A percentile compares a stretch with the other conserved stretches of the same genome.
phyloP scores from a whole-genome alignment of 2,329 filamentous ascomycete genomes.

The Hymenoscyphus fraxineus region DNA sequence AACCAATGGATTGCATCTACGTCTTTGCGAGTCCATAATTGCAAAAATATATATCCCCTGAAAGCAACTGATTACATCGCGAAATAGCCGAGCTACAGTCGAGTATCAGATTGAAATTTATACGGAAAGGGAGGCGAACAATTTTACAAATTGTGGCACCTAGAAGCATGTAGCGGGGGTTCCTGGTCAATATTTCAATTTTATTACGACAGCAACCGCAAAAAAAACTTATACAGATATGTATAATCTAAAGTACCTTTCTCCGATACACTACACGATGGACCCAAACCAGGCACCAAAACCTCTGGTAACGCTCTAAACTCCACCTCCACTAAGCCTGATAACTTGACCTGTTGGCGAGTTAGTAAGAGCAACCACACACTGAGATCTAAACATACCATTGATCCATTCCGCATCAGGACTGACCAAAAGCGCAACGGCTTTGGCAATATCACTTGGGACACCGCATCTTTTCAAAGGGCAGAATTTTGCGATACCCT shows the following conservation, averaged over 20 bases:
- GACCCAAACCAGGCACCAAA: not conserved
- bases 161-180: too few relatives aligned
- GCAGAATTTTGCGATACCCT: constrained; percentile 48
- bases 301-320: not conserved
- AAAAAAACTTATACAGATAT: too few relatives aligned
- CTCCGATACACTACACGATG: not conserved
- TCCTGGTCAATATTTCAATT: too few relatives aligned
- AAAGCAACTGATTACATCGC: too few relatives aligned
- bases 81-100: too few relatives aligned
- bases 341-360: constrained; percentile 25
- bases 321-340: constrained; percentile 25
- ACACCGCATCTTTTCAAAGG: constrained; percentile 57
- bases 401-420: constrained; percentile 63
- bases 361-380: constrained; percentile 5
- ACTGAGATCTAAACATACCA: constrained; percentile 34
- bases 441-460: constrained; percentile 52
- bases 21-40: too few relatives aligned
- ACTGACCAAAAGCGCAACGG: constrained; percentile 42
- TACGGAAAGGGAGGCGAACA: too few relatives aligned
- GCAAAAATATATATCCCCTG: too few relatives aligned
- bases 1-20: too few relatives aligned
- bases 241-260: not conserved
- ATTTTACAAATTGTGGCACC: too few relatives aligned
- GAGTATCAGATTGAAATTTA: too few relatives aligned
- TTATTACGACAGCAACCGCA: too few relatives aligned